Conservation (phyloP, 73 alveolate species). For the Paramecium biaurelia region DNA sequence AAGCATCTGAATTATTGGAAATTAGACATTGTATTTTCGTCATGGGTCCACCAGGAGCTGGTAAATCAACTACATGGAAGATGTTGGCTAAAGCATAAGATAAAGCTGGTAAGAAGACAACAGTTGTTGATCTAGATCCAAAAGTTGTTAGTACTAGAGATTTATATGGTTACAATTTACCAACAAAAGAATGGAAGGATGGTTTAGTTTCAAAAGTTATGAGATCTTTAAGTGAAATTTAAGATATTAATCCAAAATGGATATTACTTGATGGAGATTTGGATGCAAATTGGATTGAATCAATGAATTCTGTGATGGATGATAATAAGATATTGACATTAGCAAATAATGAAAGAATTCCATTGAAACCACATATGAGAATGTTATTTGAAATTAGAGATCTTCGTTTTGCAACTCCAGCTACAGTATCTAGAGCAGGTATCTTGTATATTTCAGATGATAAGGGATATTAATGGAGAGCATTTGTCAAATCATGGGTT, state of each 20-base stretch:
- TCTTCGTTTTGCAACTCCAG: slow-evolving; percentile 99
- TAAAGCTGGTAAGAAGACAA: slow-evolving; percentile 95
- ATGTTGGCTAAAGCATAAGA: slow-evolving; percentile 98
- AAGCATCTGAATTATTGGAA: slow-evolving; percentile 93
- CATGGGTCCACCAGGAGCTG: slow-evolving; percentile 99
- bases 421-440: slow-evolving; percentile 99
- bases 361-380: slow-evolving; percentile 99
- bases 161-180: slow-evolving; percentile 98
- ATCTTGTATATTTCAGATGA: slow-evolving; percentile 96
- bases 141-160: slow-evolving; percentile 98
- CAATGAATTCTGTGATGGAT: slow-evolving; percentile 99
- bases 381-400: slow-evolving; percentile 99
- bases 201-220: slow-evolving; percentile 99
- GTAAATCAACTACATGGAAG: slow-evolving; percentile 99
- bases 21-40: slow-evolving; percentile 99
- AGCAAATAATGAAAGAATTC: slow-evolving; percentile 96
- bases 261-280: slow-evolving; percentile 98
- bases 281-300: slow-evolving; percentile 99
- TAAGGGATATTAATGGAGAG: slow-evolving; percentile 92
- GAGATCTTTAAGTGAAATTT: slow-evolving; percentile 96
- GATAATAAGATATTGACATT: slow-evolving; percentile 97
- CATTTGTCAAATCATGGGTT: slow-evolving; percentile 92
- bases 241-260: slow-evolving; percentile 99
- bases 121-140: slow-evolving; percentile 98
- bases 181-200: slow-evolving; percentile 99